These are phyloP conservation scores for Wickerhamomyces silvicola DNA, from an alignment of 805 yeast species.

Conservation along the genomic window DNA sequence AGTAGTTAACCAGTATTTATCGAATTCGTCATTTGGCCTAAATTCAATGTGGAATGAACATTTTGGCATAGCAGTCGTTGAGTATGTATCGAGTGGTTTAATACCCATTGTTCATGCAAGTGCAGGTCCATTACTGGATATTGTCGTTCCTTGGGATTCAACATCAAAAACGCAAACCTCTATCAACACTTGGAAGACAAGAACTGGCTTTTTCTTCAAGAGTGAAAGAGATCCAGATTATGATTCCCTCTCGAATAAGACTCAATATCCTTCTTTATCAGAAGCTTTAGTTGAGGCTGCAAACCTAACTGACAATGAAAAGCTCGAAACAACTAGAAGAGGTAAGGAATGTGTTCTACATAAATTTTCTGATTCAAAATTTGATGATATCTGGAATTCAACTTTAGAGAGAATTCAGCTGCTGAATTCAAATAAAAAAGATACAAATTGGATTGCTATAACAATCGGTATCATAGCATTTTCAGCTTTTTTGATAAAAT, in stretches of 20 bases:
- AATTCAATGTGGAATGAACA: conserved; percentile 99
- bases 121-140: conserved; percentile 91
- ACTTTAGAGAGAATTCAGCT: conserved; percentile 9
- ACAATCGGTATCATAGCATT: background rate
- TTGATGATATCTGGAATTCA: conserved; percentile 48
- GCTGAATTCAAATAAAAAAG: background rate
- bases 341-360: conserved; percentile 40
- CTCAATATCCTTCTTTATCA: conserved; percentile 40
- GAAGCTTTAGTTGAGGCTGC: conserved; percentile 41
- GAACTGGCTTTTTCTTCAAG: conserved; percentile 77
- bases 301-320: conserved; percentile 30
- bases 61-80: conserved; percentile 96
- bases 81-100: conserved; percentile 77
- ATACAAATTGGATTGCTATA: background rate
- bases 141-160: conserved; percentile 54
- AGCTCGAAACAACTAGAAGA: conserved; percentile 35
- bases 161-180: conserved; percentile 19
- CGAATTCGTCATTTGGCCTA: conserved; percentile 63
- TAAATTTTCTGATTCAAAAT: conserved; percentile 57
- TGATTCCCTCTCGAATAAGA: conserved; percentile 13
- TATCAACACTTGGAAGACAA: conserved; percentile 31
- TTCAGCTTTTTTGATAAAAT: too few species aligned
- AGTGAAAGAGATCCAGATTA: conserved; percentile 70
- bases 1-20: conserved; percentile 48
- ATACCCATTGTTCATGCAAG: conserved; percentile 90